Base-by-base conservation (phyloP, 139 green algal species). In the Coelastrella sp. region DNA sequence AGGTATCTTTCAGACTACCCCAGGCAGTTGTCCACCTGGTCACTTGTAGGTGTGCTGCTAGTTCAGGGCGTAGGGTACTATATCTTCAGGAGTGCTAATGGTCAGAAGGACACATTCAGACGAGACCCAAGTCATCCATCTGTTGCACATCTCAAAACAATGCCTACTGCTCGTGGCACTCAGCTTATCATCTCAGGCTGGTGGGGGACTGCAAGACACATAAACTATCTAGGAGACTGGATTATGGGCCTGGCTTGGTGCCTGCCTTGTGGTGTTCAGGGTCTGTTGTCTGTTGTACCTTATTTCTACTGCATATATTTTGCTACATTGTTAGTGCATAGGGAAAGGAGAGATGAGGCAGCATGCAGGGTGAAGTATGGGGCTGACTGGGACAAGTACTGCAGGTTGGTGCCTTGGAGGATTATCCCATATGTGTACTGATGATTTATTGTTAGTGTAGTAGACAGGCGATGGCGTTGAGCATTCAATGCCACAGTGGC, bases 251-350 rank as follows among this genome's bases (percentile, higher is more conserved):
- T 88, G 8, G 83, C 74, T 5, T 88, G 83, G 83, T 98, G 96
- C 89, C 86, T 99, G 76, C 95, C 96, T 0, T 96, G 91, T 43
- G 90, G 88, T 21, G 32, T 93, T 19, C 43, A 67, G 19, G 97
- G 96, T n/a, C 93, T 96, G 19, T 45, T 86, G 21, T 89, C 88
- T 45, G 72, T 96, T 9, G 78, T 98, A 13, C 92, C 96, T 2
- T 99, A 99, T 85, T 98, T 99, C 76, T 99, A 99, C 89, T 96
- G 93, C 79, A 92, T 97, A 23, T 99, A 99, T 89, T 98, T 99
- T 88, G 92, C 88, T 1, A 79, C 90, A 0, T 89, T 99, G 75
- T 87, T 99, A n/a, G 74, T 97, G 32, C 96, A 98, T 77, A 86
- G 96, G 4, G 94, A 98, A 64, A 63, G 81, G 41, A 90, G 97